Base-by-base conservation (phyloP, 768 basidiomycete genomes). In the Pulveroboletus frians region DNA sequence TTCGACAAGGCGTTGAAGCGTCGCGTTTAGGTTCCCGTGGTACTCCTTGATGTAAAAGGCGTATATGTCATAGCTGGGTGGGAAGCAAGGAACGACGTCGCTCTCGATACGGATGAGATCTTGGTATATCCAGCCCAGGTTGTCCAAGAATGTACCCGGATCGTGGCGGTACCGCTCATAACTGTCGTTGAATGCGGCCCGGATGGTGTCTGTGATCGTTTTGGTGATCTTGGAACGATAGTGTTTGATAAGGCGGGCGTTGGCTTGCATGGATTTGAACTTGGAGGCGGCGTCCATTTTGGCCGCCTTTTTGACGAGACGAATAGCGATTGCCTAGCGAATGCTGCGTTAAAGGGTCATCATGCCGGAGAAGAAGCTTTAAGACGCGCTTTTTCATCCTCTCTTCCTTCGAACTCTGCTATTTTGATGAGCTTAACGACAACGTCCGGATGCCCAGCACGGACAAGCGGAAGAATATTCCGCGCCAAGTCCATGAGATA, bases 341-440 rank as follows among this genome's bases (percentile, higher is more conserved):
- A 39, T 45, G 31, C n/a, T 36, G 20, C 50, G 15, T 50, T 9
- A 49, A 38, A 5, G n/a, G 7, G 3, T 7, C 10, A 18, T 39
- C 23, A 8, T 8, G 3, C n/a, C 7, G n/a, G 14, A 14, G 15
- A 14, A 20, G 8, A 38, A 3, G 10, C 8, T 10, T 31, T 30
- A 10, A 40, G 21, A n/a, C 65, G 39, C 57, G 88, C 93, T 78
- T 96, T 97, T 71, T 98, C 89, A 62, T 98, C 96, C 65, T 92
- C 91, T 61, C 77, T 81, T 4, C 88, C 92, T 66, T 99, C 96
- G 20, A 92, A 74, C 64, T 99, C 95, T 10, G 88, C 86, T 48
- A 99, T 88, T 72, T 98, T 99, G 63, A 93, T 70, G 47, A 98
- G 69, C 62, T 88, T 88, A 30, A 99, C 92, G 9, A 98, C 78